Evolutionary conservation across 2,329 filamentous ascomycete genomes (phyloP), one percentile per base, ranked within the genome.

Genomic region (Elsinoe necatrix): DNA sequence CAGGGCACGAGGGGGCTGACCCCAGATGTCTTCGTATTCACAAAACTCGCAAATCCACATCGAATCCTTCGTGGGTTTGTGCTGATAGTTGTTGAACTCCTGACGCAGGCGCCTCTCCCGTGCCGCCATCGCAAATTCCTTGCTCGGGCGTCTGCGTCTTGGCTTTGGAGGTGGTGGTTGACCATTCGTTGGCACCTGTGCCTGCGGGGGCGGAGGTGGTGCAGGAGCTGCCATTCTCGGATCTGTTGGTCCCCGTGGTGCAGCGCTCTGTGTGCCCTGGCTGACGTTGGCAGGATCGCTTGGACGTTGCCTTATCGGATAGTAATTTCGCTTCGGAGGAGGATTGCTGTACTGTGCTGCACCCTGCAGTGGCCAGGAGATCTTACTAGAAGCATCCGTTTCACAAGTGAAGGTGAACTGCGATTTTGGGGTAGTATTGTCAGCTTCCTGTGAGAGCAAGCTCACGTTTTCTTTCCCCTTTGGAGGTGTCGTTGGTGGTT

Each of bases 11-110:
- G 93, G 93, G 1, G 87, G 87, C 54, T 80, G 80, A n/a, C 92
- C 92, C 68, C 95, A 97, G 51, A 98, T 96, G 54, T 83, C 83
- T 72, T 97, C 92, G 68, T 96, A 98, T 71, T 98, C 93, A 75
- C 93, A 98, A 69, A 97, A 97, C 66, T 96, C 89, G 72, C 93
- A 98, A 47, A 97, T 90, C 88, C 91, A 97, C 52, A 90, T 80
- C 60, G 95, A 88, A 62, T 89, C 86, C 1, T 75, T 69, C 16
- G 72, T 75, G 0, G 87, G 86, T 1, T 87, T 86, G 65, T 87
- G 84, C 64, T 87, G 83, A 60, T 82, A 82, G 69, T 93, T 95
- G 57, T 82, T 80, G 61, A 87, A 85, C 64, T 87, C 81, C 59
- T 93, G 87, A 65, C 88, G 80, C 47, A 87, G 80, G 58, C 86